Base-by-base conservation (phyloP, 2,329 filamentous ascomycete species). In the Ophiosphaerella korrae region DNA sequence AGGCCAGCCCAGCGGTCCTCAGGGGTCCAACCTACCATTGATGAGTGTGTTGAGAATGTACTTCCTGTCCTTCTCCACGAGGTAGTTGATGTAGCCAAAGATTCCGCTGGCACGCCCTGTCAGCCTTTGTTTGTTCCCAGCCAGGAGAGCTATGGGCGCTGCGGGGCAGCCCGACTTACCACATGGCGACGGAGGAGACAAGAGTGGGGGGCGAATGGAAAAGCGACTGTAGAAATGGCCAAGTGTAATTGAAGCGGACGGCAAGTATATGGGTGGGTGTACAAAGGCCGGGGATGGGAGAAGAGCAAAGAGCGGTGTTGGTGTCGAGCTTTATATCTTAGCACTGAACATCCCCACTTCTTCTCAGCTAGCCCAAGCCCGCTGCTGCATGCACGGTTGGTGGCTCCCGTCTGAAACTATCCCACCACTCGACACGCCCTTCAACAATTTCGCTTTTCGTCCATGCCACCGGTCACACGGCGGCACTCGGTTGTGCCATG, bases 11-110 rank as follows among this genome's bases (percentile, higher is more conserved):
- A 21, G 18, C 18, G 18, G 18, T 21, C 18, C 18, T 21, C 18
- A 21, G 48, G 36, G 50, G 38, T 16, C 45, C 35, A 29, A 80
- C 87, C 77, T 78, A 92, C 92, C 93, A 82, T 97, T 97, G 77
- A 97, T 89, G 66, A 99, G 84, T 58, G 93, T 97, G 75, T 97
- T 88, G 74, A 97, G 84, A 76, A 97, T 96, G 80, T 89, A 95
- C 79, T 90, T 92, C 77, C 94, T 87, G 82, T 97, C 93, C 85
- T 96, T 97, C 84, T 97, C 94, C 75, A 97, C 92, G 76, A 97
- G 82, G 80, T 97, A 97, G 83, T 97, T 97, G 82, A 97, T 90
- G 84, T 97, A 97, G 71, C 93, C 93, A 81, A 97, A 95, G 79
- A 94, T 95, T 77, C 90, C 90, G 87, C 90, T 93, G 63, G 40